A percentile compares a stretch with the other conserved stretches of the same genome.
These are phyloP conservation scores for Aspergillus tanneri DNA, from an alignment of 2,329 filamentous ascomycete genomes.

Conservation along the genomic window DNA sequence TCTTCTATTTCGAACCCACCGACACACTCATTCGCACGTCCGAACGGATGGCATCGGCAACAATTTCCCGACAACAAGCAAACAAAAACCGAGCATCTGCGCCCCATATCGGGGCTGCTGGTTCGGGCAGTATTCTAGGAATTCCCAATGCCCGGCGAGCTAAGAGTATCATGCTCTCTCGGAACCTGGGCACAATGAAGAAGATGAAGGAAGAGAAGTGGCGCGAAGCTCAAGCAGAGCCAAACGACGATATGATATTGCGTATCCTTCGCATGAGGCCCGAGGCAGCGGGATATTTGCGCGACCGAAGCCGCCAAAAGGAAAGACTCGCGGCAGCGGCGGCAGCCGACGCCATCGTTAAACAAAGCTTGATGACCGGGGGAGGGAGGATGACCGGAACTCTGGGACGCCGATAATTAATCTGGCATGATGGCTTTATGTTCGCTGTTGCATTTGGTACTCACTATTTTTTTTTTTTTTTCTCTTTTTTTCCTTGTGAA, in stretches of 20 bases:
- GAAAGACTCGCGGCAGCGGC: constrained; percentile 86
- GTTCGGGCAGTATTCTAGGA: constrained; percentile 49
- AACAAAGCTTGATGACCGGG: constrained; percentile 74
- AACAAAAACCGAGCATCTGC: constrained; percentile 68
- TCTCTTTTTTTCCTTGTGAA: neutral
- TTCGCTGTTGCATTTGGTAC: constrained; percentile 10
- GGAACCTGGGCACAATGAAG: constrained; percentile 93
- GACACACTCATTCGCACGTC: constrained; percentile 92
- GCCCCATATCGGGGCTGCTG: constrained; percentile 47
- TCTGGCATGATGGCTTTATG: neutral
- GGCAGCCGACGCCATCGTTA: constrained; percentile 90
- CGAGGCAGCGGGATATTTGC: constrained; percentile 82
- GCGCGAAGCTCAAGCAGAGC: constrained; percentile 92
- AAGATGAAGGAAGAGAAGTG: constrained; percentile 95
- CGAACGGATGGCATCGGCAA: constrained; percentile 90
- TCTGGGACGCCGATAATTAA: constrained; percentile 34
- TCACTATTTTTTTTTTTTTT: constrained; percentile 2
- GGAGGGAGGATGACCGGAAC: constrained; percentile 54
- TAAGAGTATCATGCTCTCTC: constrained; percentile 83
- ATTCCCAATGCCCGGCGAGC: constrained; percentile 51
- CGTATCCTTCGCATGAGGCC: constrained; percentile 92
- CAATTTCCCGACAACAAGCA: constrained; percentile 71
- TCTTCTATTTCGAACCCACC: constrained; percentile 95
- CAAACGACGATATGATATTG: constrained; percentile 96
- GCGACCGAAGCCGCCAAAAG: constrained; percentile 88